A percentile compares a stretch with the other conserved stretches of the same genome.
These are phyloP conservation scores for Eucalyptus dawsonii DNA, from an alignment of 345 rosid species.

Conservation along the genomic window DNA sequence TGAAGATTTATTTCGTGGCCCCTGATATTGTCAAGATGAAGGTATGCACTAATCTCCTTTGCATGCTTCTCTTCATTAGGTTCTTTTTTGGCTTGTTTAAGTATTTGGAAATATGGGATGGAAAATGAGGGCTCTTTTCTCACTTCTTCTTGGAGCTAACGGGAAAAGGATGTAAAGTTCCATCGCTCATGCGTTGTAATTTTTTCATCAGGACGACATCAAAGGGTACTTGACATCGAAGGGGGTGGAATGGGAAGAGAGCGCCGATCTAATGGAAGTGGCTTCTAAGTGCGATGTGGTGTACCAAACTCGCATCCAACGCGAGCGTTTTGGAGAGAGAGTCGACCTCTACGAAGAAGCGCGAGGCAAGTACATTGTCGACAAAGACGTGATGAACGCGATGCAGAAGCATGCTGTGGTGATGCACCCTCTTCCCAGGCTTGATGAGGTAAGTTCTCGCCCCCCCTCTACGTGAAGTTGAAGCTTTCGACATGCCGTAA, in stretches of 20 bases:
- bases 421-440: slow-evolving; percentile 96
- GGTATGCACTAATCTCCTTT: slow-evolving; percentile 15
- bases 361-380: slow-evolving; percentile 82
- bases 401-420: slow-evolving; percentile 85
- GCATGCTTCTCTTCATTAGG: not conserved
- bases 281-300: slow-evolving; percentile 81
- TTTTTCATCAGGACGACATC: slow-evolving; percentile 68
- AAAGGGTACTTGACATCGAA: slow-evolving; percentile 63
- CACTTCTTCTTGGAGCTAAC: not conserved
- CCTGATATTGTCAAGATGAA: slow-evolving; percentile 94
- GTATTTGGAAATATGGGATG: not conserved
- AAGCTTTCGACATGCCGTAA: not conserved
- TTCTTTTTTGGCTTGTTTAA: not conserved
- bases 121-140: not conserved
- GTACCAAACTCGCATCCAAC: slow-evolving; percentile 87
- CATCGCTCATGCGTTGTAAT: too few species aligned
- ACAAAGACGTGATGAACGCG: slow-evolving; percentile 37
- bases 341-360: slow-evolving; percentile 83
- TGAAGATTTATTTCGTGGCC: slow-evolving; percentile 82
- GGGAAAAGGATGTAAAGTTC: not conserved
- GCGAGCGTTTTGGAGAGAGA: slow-evolving; percentile 87
- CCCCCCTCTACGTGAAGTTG: not conserved
- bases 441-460: slow-evolving; percentile 57
- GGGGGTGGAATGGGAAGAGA: slow-evolving; percentile 89
- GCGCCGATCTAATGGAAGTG: slow-evolving; percentile 66